Percentiles rank a stretch among this genome's conserved stretches.
Conservation (phyloP, 2,329 filamentous ascomycete genomes). For the Coniochaeta sp. region DNA sequence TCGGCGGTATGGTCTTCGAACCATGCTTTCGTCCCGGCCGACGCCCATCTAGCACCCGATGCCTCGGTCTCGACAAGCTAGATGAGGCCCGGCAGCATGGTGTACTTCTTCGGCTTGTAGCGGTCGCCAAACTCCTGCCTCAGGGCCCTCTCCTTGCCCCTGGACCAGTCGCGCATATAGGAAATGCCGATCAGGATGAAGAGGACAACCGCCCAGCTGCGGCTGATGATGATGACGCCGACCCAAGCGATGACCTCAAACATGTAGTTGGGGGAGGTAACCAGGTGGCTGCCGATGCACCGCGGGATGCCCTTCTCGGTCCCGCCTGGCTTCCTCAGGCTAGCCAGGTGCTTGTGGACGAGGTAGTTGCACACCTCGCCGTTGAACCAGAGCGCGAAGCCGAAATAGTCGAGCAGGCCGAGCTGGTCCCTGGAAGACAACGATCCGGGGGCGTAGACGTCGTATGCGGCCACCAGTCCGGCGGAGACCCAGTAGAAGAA, state of each 20-base stretch:
- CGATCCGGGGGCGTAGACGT: constrained; percentile 72
- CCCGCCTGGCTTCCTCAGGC: constrained; percentile 69
- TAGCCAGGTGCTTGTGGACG: constrained; percentile 71
- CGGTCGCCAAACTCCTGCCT: constrained; percentile 84
- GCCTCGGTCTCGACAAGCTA: constrained; percentile 28
- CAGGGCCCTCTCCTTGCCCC: constrained; percentile 86
- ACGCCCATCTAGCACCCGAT: not conserved
- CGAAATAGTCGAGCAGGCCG: constrained; percentile 52
- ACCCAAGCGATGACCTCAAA: constrained; percentile 86
- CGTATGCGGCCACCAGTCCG: constrained; percentile 74
- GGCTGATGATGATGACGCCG: constrained; percentile 71
- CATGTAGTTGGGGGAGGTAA: constrained; percentile 97
- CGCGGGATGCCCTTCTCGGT: constrained; percentile 82
- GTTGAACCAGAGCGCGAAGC: constrained; percentile 64
- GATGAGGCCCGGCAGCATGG: constrained; percentile 71
- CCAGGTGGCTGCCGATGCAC: constrained; percentile 75
- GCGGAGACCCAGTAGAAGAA: constrained; percentile 87
- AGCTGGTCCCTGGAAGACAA: constrained; percentile 49
- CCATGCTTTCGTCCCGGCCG: not conserved
- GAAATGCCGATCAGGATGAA: constrained; percentile 66
- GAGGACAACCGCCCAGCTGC: constrained; percentile 68
- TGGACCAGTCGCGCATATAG: constrained; percentile 84
- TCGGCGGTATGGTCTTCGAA: not conserved
- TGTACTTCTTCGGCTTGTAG: constrained; percentile 91
- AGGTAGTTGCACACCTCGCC: constrained; percentile 75